Evolutionary conservation across 352 stramenopile species (phyloP), one percentile per base, ranked within the genome.

Genomic region (Phytophthora fragariae): DNA sequence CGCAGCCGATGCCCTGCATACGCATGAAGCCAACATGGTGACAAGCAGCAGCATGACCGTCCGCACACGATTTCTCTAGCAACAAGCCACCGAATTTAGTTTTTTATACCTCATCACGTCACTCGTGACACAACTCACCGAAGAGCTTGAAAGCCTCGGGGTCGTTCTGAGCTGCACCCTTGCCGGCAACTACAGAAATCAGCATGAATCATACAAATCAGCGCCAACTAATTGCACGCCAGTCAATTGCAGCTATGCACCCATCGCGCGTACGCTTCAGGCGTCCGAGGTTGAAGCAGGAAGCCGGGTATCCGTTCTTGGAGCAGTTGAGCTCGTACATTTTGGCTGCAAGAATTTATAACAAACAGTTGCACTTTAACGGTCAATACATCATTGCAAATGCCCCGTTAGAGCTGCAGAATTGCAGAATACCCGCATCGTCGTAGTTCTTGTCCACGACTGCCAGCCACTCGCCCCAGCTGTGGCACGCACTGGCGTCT

Each of bases 401-500:
- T 2, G 6, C 29, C 41, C 27, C 27, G 29, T 4, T 31, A 12
- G 7, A 57, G 21, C 24, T 46, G 27, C n/a, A 50, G 12, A 11
- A 35, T 19, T 50, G 11, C 0, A 24, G 9, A 3, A 10, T 39
- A 94, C 87, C 86, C 29, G 90, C 90, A 27, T 83, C 81, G 15
- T 72, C 75, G 75, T 97, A 94, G 69, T 97, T 90, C 78, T 94
- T 96, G 77, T 95, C 88, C 9, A 97, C 85, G 15, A 97, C 90
- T 3, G 88, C 85, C 60, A 96, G 78, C 88, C 88, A 97, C 57
- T 97, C 90, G 57, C 89, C 90, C 84, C 86, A 95, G 65, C 84
- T 94, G 74, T 97, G 90, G 71, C 90, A 97, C 2, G 90, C 90
- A 57, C 84, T 94, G n/a, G 89, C 81, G 49, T 96, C 88, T 19